Evolutionary conservation across 208 protist genomes (phyloP).

Genomic region (Wallacemonas sp.): DNA sequence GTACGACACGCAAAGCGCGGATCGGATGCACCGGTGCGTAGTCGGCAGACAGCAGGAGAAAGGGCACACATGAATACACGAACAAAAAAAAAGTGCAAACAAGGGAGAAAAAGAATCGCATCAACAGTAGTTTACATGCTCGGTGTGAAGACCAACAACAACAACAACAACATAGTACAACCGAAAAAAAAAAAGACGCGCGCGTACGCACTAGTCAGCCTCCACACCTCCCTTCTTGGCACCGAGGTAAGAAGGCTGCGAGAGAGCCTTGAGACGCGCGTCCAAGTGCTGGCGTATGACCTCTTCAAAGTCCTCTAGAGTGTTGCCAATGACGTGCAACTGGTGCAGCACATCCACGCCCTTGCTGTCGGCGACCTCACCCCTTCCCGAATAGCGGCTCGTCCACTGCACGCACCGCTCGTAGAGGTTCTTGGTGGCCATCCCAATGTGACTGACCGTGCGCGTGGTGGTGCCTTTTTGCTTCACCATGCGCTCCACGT

Average conservation of each 20-base stretch:
- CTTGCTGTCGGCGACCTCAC: constrained; percentile 55
- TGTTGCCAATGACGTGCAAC: constrained; percentile 87
- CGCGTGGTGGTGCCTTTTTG: constrained; percentile 88
- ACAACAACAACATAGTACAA: background rate
- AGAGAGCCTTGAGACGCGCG: background rate
- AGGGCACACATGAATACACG: too few relatives aligned
- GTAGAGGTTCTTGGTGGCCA: constrained; percentile 91
- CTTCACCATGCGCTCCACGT: constrained; percentile 86
- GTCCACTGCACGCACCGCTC: constrained; percentile 87
- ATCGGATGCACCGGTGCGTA: too few relatives aligned
- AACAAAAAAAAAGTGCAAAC: background rate
- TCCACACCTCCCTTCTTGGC: background rate
- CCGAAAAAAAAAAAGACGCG: background rate
- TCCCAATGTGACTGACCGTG: constrained; percentile 90
- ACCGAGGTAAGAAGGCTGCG: constrained; percentile 7
- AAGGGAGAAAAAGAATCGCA: background rate
- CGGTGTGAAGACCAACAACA: too few relatives aligned
- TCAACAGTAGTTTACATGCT: background rate
- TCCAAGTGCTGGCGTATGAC: constrained; percentile 79
- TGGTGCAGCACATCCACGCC: constrained; percentile 84
- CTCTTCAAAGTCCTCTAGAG: constrained; percentile 88
- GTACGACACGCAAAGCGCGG: too few relatives aligned
- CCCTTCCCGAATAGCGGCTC: constrained; percentile 69
- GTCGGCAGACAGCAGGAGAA: too few relatives aligned
- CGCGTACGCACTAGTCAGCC: background rate